These are phyloP conservation scores for Epithele typhae DNA, from an alignment of 768 basidiomycete genomes.

Conservation along the genomic window DNA sequence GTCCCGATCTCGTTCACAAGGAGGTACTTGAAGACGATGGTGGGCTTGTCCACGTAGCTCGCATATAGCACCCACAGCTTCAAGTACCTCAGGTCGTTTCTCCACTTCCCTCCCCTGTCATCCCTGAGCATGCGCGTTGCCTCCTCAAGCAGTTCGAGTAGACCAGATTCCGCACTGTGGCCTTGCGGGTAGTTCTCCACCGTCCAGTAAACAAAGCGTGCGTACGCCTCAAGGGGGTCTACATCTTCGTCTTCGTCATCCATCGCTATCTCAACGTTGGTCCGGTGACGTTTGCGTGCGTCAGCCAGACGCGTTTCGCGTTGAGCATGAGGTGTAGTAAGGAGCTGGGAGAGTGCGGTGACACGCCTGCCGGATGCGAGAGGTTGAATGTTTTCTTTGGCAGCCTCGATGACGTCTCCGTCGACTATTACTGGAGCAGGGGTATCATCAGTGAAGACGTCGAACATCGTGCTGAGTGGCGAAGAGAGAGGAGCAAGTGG, in stretches of 20 bases:
- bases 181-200: constrained; percentile 94
- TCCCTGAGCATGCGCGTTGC: constrained; percentile 84
- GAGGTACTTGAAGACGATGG: constrained; percentile 85
- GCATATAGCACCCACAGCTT: constrained; percentile 95
- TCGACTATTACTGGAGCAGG: constrained; percentile 55
- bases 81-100: constrained; percentile 78
- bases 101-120: constrained; percentile 69
- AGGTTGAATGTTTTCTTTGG: constrained; percentile 86
- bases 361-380: constrained; percentile 76
- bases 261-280: constrained; percentile 70
- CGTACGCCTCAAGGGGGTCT: constrained; percentile 84
- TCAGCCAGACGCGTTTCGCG: constrained; percentile 66
- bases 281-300: constrained; percentile 60
- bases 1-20: constrained; percentile 90
- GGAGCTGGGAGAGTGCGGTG: constrained; percentile 67
- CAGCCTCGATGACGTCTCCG: constrained; percentile 75
- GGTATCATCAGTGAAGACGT: constrained; percentile 33
- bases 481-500: background rate
- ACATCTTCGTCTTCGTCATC: constrained; percentile 65
- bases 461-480: constrained; percentile 17
- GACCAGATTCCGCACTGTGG: constrained; percentile 79
- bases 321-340: constrained; percentile 74
- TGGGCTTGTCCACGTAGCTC: constrained; percentile 84
- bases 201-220: constrained; percentile 85
- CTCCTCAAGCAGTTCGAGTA: constrained; percentile 91